Evolutionary conservation across 257 asterid species (phyloP), one percentile per base, ranked within the genome.

Genomic region (Solanum pennellii): DNA sequence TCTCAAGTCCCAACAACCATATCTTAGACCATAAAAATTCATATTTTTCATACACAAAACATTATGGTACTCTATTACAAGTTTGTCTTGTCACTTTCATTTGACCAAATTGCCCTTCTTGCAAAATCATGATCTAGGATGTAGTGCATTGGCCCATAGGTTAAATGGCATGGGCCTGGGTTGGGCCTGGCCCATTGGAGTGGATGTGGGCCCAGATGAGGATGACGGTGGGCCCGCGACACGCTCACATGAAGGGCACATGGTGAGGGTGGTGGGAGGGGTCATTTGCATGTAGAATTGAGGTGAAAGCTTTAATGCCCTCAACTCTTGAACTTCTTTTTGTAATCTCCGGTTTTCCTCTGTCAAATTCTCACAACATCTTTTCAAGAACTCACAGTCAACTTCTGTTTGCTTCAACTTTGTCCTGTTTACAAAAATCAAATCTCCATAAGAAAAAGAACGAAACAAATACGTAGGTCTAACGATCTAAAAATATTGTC

Each of bases 401-500:
- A 94, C 96, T 85, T 95, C 98, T 3, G 98, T 95, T 89, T 95
- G 98, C 95, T 95, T 95, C 96, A 94, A 68, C 86, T 95, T 95
- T 52, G 98, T 95, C 90, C 98, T 95, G 96, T 69, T 33, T 9
- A 83, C 31, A 31, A 68, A 5, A 80, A 45, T 8, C 6, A 23
- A 9, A 27, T 15, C 10, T n/a, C 39, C 42, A 45, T 79, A n/a
- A 23, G 2, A 41, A 41, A 76, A 72, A 35, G 4, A 6, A 3
- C 21, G 4, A 27, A 68, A 8, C 3, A 4, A 60, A 0, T 20
- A 7, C 1, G 1, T 1, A 7, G 5, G 8, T 59, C 3, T 1
- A 60, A 60, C 3, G 3, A 5, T 10, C 1, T 9, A 60, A 60
- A 60, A 21, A 60, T 23, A 0, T 59, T 59, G 3, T 23, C 29